Evolutionary conservation across 208 protist genomes (phyloP), one percentile per base, ranked within the genome.

Genomic region (Novymonas esmeraldas): DNA sequence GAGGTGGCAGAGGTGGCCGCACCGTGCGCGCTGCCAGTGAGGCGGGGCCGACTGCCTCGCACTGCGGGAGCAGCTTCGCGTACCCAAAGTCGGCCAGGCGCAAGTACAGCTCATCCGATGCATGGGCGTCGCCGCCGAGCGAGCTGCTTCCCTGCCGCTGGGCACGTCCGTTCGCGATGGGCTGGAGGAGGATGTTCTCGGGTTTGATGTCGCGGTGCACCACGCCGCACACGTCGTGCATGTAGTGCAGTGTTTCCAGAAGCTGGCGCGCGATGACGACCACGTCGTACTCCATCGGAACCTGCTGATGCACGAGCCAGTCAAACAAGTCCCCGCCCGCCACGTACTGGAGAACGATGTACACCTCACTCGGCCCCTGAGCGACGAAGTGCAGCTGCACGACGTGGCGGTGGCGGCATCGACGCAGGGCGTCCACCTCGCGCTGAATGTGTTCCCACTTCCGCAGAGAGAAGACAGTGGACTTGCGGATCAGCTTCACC

Each of bases 171-270:
- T 44, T 45, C 38, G 29, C 24, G 34, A 65, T 22, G 7, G 70
- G 62, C 22, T 76, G 62, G 70, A 79, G 61, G 57, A 82, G 46
- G 66, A 97, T 95, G 60, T 98, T 98, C 78, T 98, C 94, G n/a
- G 94, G 95, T 57, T 98, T 98, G 59, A 98, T 98, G 72, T 98
- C 97, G 22, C 98, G 87, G 76, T 99, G 98, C 14, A 99, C 79
- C 26, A 84, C 68, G 14, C 78, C 76, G 61, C 79, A 78, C 10
- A 70, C 68, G 29, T 84, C 74, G 66, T 86, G 81, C 67, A 89
- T 76, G 46, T 73, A 81, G 29, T 80, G 54, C 26, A 89, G 68
- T 18, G 76, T 79, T 20, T 69, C 54, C 9, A 86, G 64, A n/a
- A 82, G 78, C 46, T 82, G 78, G 5, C 70, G 68, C 18, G 78